A percentile compares a stretch with the other conserved stretches of the same genome.
phyloP scores from a whole-genome alignment of 2,329 filamentous ascomycete species.

The Harringtonia aguacate region DNA sequence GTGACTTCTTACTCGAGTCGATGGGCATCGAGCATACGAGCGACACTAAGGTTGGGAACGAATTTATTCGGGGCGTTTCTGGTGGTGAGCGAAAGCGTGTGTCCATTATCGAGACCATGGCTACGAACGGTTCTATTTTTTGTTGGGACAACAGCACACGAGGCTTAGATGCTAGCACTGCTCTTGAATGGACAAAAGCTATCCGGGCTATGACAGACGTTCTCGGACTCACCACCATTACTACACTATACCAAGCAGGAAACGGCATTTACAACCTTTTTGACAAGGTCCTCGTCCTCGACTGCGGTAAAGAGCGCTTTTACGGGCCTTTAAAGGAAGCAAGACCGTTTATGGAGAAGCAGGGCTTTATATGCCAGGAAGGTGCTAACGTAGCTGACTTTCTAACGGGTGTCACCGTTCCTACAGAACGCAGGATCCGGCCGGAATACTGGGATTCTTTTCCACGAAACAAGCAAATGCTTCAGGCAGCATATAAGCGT shows the following conservation, averaged over 20 bases:
- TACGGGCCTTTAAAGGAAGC: constrained; percentile 52
- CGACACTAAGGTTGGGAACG: constrained; percentile 58
- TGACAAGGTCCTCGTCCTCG: constrained; percentile 67
- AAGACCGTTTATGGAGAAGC: constrained; percentile 51
- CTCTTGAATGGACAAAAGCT: constrained; percentile 54
- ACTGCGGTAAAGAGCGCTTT: constrained; percentile 54
- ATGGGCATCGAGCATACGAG: constrained; percentile 54
- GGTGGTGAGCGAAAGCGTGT: constrained; percentile 65
- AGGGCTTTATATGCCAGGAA: constrained; percentile 51
- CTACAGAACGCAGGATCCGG: constrained; percentile 58
- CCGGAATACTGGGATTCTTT: constrained; percentile 52
- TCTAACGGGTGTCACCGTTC: constrained; percentile 66
- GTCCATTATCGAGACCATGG: constrained; percentile 61
- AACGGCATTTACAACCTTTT: constrained; percentile 57
- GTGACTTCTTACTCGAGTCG: constrained; percentile 44
- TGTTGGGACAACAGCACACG: constrained; percentile 64
- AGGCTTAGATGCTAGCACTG: constrained; percentile 53
- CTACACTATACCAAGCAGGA: constrained; percentile 57
- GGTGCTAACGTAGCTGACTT: constrained; percentile 65
- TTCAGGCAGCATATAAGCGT: constrained; percentile 46
- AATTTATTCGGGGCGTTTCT: constrained; percentile 48
- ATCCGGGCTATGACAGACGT: constrained; percentile 58
- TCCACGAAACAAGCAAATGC: constrained; percentile 52
- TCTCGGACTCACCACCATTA: constrained; percentile 45
- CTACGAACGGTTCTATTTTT: constrained; percentile 46